Base-by-base conservation (phyloP, 75 land plant genomes). In the Gnetum montanum region DNA sequence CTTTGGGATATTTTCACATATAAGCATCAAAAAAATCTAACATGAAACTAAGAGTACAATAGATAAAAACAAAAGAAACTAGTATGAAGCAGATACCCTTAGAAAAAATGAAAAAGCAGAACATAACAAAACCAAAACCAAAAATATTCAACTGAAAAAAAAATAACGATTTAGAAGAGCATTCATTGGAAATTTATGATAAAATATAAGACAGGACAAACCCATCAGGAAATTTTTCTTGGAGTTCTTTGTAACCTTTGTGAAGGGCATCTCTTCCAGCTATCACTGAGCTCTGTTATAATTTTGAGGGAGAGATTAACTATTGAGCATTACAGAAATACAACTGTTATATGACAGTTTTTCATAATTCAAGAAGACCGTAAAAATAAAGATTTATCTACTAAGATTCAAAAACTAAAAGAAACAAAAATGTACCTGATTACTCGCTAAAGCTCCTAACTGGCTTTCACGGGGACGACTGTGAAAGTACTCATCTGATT, bases 401-500 rank as follows among this genome's bases (percentile, higher is more conserved):
- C 46, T 23, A 58, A 71, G 1, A 46, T 6, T 16, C 63, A 57
- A 4, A 25, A 34, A 34, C 7, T 4, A 15, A 16, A 56, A 49
- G 18, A 34, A 34, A 12, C 4, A 15, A 16, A 56, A 49, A 22
- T 19, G 19, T 36, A 93, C 98, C 96, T 95, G 99, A 24, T 75
- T 64, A 78, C 99, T 95, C 38, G 76, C 99, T 11, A 90, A 59
- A 36, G 99, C 97, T 31, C 97, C 96, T 74, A 90, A 66, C 61
- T 95, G 99, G 65, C 97, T 95, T 67, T 85, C 96, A 56, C 79
- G 69, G 6, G 99, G 99, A 34, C 99, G 92, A 58, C 88, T 86
- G 46, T 90, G 92, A 60, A 95, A 95, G 61, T 95, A 95, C 13
- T 73, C 70, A 46, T 90, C 96, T 26, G 99, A 90, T 60, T 95